Evolutionary conservation across 2,329 filamentous ascomycete genomes (phyloP).

Genomic region (Phialophora tarda): DNA sequence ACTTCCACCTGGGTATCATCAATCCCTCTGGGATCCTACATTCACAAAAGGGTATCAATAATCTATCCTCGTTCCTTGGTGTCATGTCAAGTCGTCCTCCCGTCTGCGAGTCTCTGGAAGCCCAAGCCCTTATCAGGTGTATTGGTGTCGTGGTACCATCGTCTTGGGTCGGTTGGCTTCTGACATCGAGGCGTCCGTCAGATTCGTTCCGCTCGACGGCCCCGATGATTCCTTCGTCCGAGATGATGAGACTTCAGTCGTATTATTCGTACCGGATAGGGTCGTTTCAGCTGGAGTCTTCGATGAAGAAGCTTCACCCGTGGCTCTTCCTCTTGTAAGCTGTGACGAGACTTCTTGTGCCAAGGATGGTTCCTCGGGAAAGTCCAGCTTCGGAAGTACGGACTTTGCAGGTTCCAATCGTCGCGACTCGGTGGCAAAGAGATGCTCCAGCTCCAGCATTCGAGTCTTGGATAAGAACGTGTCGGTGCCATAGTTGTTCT

Average conservation of each 20-base stretch:
- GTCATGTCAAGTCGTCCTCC: conserved; percentile 10
- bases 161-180: neutral
- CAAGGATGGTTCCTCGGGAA: conserved; percentile 9
- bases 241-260: neutral
- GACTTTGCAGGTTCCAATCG: neutral
- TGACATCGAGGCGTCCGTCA: neutral
- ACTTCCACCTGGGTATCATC: conserved; percentile 17
- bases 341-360: conserved; percentile 14
- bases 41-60: conserved; percentile 22
- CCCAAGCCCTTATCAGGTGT: neutral
- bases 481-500: conserved; percentile 13
- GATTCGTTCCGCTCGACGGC: neutral
- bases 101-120: neutral
- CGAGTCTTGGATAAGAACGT: conserved; percentile 9
- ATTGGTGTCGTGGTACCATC: neutral
- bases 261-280: neutral
- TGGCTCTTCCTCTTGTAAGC: neutral
- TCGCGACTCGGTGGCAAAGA: neutral
- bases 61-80: conserved; percentile 3
- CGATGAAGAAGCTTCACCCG: neutral
- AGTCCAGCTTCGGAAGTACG: conserved; percentile 11
- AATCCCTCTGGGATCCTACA: conserved; percentile 4
- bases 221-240: neutral
- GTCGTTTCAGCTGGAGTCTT: neutral
- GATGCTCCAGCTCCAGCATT: conserved; percentile 4